Percentiles rank a stretch among this genome's conserved stretches.
Evolutionary conservation across 352 stramenopile genomes (phyloP).

Genomic region (Globisporangium echinulatum): DNA sequence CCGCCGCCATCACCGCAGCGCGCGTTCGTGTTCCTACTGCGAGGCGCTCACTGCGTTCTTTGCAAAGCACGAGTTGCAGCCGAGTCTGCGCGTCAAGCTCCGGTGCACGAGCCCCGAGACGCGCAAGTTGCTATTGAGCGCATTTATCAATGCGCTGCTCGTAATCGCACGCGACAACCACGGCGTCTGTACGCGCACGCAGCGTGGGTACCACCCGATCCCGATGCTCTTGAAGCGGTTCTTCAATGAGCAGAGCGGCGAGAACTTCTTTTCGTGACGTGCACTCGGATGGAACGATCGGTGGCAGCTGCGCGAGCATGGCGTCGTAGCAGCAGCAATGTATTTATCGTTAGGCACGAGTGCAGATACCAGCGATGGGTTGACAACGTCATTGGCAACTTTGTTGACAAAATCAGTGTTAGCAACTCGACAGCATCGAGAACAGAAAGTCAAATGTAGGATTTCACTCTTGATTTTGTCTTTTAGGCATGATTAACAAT

Average conservation of each 20-base stretch:
- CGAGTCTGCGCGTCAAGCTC: slow-evolving; percentile 44
- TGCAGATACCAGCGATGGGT: too few relatives aligned
- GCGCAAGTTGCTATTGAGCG: slow-evolving; percentile 32
- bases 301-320: too few relatives aligned
- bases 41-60: slow-evolving; percentile 36
- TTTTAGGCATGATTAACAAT: too few relatives aligned
- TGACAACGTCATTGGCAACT: too few relatives aligned
- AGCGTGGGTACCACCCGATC: slow-evolving; percentile 40
- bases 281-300: too few relatives aligned
- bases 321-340: too few relatives aligned
- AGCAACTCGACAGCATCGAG: too few relatives aligned
- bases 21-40: slow-evolving; percentile 38
- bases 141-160: slow-evolving; percentile 43
- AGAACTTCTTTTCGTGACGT: slow-evolving; percentile 34
- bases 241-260: slow-evolving; percentile 38
- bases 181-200: slow-evolving; percentile 20
- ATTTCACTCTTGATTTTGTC: too few relatives aligned
- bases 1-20: slow-evolving; percentile 40
- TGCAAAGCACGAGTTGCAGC: slow-evolving; percentile 23
- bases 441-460: too few relatives aligned
- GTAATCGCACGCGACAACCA: slow-evolving; percentile 20
- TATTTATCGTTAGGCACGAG: too few relatives aligned
- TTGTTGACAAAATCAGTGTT: too few relatives aligned
- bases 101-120: slow-evolving; percentile 28
- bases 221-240: slow-evolving; percentile 38